Base-by-base conservation (phyloP, 768 basidiomycete species). In the Rhodotorula babjevae region DNA sequence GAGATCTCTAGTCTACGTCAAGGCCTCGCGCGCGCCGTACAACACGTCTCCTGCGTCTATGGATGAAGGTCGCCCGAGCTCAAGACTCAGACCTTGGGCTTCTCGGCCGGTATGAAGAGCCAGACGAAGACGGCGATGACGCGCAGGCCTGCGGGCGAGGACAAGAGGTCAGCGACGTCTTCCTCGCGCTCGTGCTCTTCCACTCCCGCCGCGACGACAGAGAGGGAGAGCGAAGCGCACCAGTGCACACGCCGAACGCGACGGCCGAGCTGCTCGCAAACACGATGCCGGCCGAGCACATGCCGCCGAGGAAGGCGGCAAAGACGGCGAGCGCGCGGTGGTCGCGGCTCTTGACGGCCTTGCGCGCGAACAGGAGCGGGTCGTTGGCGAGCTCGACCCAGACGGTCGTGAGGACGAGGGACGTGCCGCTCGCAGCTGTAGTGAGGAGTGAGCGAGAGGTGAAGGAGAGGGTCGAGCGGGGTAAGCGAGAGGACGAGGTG, bases 331-430 rank as follows among this genome's bases (percentile, higher is more conserved):
- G 83, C 58, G 87, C 78, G 78, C 88, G 87, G 81, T 90, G 87
- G 79, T 93, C 90, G 60, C 90, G 87, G 1, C 87, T 83, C 16
- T 79, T 79, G 72, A 89, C 84, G 63, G 81, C 81, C 53, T 84
- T 84, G 59, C 86, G 67, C 36, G 84, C 77, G 84, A 93, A 89
- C 31, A 94, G 85, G 60, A 86, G 81, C 0, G 91, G 91, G 80
- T 92, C 90, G 62, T 88, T 87, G 85, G 90, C 85, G 61, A 93
- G 86, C 77, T 93, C 92, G 75, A 91, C 90, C 91, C 91, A 93
- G 68, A 92, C 86, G 27, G 90, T 90, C 23, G 77, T 76, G 49
- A 61, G 71, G 55, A 74, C 80, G 23, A 79, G 78, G 1, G 53
- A 73, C 63, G 79, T 76, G 53, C 75, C 50, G 80, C 80, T 25